Evolutionary conservation across 2,329 filamentous ascomycete genomes (phyloP).

Genomic region (Fonsecaea erecta): DNA sequence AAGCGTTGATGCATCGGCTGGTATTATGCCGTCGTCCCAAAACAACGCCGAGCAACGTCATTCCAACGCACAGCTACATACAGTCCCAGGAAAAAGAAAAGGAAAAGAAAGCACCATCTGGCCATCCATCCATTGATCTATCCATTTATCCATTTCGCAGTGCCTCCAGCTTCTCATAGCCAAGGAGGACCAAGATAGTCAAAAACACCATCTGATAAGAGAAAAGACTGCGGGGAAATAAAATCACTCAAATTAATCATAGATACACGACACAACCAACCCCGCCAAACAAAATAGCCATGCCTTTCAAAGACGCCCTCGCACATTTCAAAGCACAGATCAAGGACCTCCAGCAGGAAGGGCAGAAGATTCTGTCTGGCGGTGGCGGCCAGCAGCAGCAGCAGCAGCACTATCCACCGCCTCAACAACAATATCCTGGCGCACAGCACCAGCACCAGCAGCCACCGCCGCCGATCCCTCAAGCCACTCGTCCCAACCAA

Average conservation of each 20-base stretch:
- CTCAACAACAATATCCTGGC: constrained; percentile 15
- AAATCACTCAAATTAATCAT: too few species aligned
- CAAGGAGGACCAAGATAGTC: too few species aligned
- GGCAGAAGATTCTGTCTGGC: constrained; percentile 20
- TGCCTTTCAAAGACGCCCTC: constrained; percentile 32
- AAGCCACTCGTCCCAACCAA: constrained; percentile 22
- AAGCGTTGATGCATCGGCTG: neutral
- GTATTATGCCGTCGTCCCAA: neutral
- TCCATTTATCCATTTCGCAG: too few species aligned
- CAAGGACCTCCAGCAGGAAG: constrained; percentile 31
- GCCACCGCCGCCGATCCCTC: constrained; percentile 28
- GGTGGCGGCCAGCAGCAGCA: constrained; percentile 3
- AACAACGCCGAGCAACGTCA: neutral
- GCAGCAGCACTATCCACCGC: constrained; percentile 18
- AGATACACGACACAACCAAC: too few species aligned
- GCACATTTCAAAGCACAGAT: constrained; percentile 26
- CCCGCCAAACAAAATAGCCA: too few species aligned
- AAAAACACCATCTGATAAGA: too few species aligned
- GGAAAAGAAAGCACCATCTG: too few species aligned
- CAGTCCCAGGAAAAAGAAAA: too few species aligned
- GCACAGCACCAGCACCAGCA: constrained; percentile 5
- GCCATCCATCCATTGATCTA: too few species aligned
- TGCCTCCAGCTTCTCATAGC: neutral
- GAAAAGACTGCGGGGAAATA: too few species aligned
- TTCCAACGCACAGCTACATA: neutral